Conservation (phyloP, 2,329 filamentous ascomycete genomes). For the Botryotinia globosa region DNA sequence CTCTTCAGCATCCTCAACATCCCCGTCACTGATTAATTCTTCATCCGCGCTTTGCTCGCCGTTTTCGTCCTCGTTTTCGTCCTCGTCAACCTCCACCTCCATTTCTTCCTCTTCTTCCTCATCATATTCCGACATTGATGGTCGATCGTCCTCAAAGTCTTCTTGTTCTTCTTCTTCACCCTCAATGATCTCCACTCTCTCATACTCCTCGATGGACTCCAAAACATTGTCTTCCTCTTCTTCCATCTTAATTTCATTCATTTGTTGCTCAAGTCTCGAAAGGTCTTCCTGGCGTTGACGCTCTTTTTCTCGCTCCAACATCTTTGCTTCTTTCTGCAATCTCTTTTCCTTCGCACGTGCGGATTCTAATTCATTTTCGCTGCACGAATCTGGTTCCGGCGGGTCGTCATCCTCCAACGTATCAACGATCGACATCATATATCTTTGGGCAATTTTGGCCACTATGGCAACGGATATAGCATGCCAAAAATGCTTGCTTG, state of each 20-base stretch:
- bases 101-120: constrained; percentile 8
- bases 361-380: constrained; percentile 14
- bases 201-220: constrained; percentile 15
- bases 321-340: constrained; percentile 8
- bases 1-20: constrained; percentile 2
- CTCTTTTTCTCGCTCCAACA: constrained; percentile 5
- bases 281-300: constrained; percentile 1
- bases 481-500: constrained; percentile 39
- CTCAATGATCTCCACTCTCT: not conserved
- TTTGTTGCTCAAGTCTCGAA: constrained; percentile 9
- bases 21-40: not conserved
- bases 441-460: constrained; percentile 35
- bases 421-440: constrained; percentile 36
- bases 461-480: constrained; percentile 38
- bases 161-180: constrained; percentile 7
- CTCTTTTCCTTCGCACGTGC: constrained; percentile 2
- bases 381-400: constrained; percentile 29
- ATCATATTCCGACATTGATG: constrained; percentile 3
- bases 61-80: not conserved
- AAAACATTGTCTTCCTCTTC: constrained; percentile 4
- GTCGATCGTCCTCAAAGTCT: constrained; percentile 16
- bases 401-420: constrained; percentile 32
- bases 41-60: not conserved
- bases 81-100: not conserved
- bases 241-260: constrained; percentile 5